Conservation (phyloP, 345 rosid species). For the Citropsis articulata region DNA sequence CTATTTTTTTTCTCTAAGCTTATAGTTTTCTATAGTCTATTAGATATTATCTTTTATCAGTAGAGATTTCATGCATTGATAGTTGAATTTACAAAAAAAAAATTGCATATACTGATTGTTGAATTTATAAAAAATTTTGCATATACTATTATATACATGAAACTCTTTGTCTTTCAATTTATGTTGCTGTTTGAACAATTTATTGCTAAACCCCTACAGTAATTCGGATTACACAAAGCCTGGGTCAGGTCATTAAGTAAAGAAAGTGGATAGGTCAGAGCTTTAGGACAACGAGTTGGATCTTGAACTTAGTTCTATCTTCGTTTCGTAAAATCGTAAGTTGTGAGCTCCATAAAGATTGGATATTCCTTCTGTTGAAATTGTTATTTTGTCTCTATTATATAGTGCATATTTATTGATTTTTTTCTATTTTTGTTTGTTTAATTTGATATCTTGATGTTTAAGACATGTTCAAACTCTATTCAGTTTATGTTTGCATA, state of each 20-base stretch:
- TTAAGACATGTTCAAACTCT: not conserved
- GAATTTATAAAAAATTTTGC: no score
- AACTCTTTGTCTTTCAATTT: no score
- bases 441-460: not conserved
- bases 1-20: no score
- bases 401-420: not conserved
- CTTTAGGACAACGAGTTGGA: constrained; percentile 50
- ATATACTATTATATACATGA: no score
- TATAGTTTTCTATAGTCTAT: no score
- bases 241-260: constrained; percentile 12
- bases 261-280: constrained; percentile 49
- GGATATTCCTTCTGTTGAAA: no score
- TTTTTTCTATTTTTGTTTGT: no score
- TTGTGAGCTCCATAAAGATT: not conserved
- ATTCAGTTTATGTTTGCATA: not conserved
- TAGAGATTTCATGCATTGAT: no score
- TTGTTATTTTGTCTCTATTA: not conserved
- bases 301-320: constrained; percentile 57
- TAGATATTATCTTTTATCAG: no score
- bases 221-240: constrained; percentile 22
- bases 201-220: constrained; percentile 33
- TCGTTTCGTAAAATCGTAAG: constrained; percentile 79
- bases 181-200: no score
- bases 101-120: no score
- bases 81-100: no score